Percentiles rank a stretch among this genome's conserved stretches.
Conservation (phyloP, 2,329 filamentous ascomycete species). For the Plenodomus tracheiphilus region DNA sequence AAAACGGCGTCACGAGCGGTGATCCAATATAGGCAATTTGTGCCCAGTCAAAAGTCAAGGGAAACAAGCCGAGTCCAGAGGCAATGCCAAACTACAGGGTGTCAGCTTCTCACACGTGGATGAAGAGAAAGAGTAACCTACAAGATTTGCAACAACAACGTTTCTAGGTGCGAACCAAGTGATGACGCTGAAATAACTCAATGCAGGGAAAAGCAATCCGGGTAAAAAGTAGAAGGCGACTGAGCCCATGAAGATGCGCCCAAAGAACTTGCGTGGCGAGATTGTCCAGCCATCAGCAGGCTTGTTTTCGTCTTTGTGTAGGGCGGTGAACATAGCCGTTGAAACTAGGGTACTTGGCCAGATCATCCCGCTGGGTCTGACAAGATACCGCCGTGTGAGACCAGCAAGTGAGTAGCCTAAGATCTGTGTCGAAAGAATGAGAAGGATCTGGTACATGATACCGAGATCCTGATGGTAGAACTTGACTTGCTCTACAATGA, state of each 20-base stretch:
- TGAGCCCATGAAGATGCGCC: constrained; percentile 68
- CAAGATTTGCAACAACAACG: constrained; percentile 80
- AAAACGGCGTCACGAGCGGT: constrained; percentile 80
- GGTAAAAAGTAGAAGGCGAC: constrained; percentile 86
- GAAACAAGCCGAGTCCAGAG: constrained; percentile 83
- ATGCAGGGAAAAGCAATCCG: constrained; percentile 76
- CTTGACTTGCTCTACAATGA: constrained; percentile 86
- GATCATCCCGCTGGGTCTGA: constrained; percentile 85
- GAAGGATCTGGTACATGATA: constrained; percentile 76
- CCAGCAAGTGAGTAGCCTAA: constrained; percentile 86
- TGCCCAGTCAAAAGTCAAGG: constrained; percentile 88
- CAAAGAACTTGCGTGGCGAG: constrained; percentile 82
- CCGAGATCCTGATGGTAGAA: constrained; percentile 84
- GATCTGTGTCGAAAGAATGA: constrained; percentile 85
- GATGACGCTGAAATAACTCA: constrained; percentile 87
- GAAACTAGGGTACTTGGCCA: constrained; percentile 90
- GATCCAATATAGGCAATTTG: constrained; percentile 88
- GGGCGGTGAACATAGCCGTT: constrained; percentile 83
- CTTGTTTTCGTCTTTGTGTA: constrained; percentile 84
- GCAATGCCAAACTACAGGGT: constrained; percentile 68
- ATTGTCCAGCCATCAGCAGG: constrained; percentile 81
- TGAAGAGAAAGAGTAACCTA: constrained; percentile 30
- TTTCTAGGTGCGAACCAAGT: constrained; percentile 88
- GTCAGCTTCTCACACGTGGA: constrained; percentile 5
- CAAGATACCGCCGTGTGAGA: constrained; percentile 76